Conservation (phyloP, 768 basidiomycete genomes). For the Kwoniella shandongensis region DNA sequence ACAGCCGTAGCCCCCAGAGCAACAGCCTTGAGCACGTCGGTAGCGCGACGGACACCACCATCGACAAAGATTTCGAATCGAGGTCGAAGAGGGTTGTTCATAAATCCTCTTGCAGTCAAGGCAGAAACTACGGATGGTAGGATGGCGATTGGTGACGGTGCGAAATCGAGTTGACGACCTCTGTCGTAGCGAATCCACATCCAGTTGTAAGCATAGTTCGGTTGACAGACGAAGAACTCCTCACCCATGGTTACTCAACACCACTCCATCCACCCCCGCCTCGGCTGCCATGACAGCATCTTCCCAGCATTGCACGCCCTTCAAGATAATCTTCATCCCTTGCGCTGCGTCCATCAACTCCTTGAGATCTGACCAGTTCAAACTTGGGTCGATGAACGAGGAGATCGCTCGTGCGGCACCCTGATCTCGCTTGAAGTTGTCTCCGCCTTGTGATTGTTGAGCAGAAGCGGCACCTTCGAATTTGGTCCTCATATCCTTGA, state of each 20-base stretch:
- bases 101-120: constrained; percentile 66
- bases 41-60: constrained; percentile 90
- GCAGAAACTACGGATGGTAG: constrained; percentile 78
- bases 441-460: constrained; percentile 52
- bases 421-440: constrained; percentile 72
- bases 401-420: constrained; percentile 92
- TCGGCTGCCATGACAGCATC: constrained; percentile 80
- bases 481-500: constrained; percentile 89
- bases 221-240: neutral
- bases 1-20: constrained; percentile 85
- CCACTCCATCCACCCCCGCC: constrained; percentile 48
- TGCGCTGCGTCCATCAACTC: constrained; percentile 75
- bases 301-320: constrained; percentile 87
- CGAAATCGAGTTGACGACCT: constrained; percentile 50
- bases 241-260: constrained; percentile 45
- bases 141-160: constrained; percentile 86
- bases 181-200: constrained; percentile 26
- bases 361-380: constrained; percentile 79
- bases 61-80: constrained; percentile 87
- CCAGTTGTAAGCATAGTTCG: constrained; percentile 24
- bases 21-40: constrained; percentile 82
- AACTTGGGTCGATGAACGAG: constrained; percentile 91
- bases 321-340: constrained; percentile 79
- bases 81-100: constrained; percentile 57
- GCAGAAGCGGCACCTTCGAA: constrained; percentile 73